These are phyloP conservation scores for Fusarium palustre DNA, from an alignment of 2,329 filamentous ascomycete species.

Conservation along the genomic window DNA sequence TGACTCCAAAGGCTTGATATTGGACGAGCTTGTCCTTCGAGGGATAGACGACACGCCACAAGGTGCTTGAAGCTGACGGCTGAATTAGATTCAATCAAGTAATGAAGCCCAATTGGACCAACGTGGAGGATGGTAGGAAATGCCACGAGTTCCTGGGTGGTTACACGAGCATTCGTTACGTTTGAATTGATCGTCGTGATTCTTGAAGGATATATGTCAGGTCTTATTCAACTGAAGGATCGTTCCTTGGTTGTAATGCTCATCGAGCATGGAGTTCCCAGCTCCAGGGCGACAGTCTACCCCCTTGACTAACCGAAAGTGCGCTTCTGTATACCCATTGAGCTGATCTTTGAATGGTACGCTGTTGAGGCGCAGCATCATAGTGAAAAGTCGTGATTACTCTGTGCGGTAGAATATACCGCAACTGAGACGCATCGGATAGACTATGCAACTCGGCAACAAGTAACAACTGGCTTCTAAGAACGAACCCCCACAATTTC, in stretches of 20 bases:
- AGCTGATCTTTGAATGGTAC: slow-evolving; percentile 21
- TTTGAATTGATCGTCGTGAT: slow-evolving; percentile 1
- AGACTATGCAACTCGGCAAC: background rate
- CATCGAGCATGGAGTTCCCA: background rate
- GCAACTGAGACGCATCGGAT: slow-evolving; percentile 4
- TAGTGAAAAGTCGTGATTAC: slow-evolving; percentile 7
- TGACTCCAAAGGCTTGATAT: background rate
- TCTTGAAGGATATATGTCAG: background rate
- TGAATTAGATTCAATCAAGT: background rate
- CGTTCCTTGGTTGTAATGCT: background rate
- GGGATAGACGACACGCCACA: background rate
- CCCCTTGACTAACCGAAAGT: background rate
- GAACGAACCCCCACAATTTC: slow-evolving; percentile 36
- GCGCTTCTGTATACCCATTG: background rate
- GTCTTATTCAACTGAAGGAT: background rate
- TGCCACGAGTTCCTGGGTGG: slow-evolving; percentile 28
- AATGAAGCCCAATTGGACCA: background rate
- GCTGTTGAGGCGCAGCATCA: slow-evolving; percentile 24
- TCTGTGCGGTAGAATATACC: slow-evolving; percentile 8
- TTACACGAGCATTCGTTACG: slow-evolving; percentile 24
- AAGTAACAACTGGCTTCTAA: slow-evolving; percentile 16
- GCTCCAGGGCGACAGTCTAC: background rate
- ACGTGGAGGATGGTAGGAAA: slow-evolving; percentile 14
- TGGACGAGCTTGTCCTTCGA: slow-evolving; percentile 11
- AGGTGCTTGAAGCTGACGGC: slow-evolving; percentile 18